Conservation (phyloP, 2,329 filamentous ascomycete species). For the Penicillium sclerotiorum region DNA sequence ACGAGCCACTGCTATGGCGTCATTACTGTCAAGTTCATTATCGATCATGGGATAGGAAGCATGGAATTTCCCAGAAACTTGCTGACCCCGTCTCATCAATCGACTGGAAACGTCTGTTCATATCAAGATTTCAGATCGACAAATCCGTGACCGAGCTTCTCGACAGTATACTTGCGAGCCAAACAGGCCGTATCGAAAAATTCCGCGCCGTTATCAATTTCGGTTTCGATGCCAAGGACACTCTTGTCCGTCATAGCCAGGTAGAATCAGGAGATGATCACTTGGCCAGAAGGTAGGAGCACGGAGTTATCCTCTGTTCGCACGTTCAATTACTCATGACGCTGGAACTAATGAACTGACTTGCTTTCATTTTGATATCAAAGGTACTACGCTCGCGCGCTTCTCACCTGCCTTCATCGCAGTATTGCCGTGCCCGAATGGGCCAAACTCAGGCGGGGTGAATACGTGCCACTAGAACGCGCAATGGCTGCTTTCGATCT, state of each 20-base stretch:
- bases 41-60: conserved; percentile 71
- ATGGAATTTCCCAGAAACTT: conserved; percentile 63
- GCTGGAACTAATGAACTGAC: too few relatives aligned
- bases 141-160: conserved; percentile 57
- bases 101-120: conserved; percentile 74
- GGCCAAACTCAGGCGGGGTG: conserved; percentile 58
- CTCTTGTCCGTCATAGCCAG: conserved; percentile 67
- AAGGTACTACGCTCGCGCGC: conserved; percentile 74
- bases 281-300: conserved; percentile 67
- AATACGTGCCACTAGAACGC: conserved; percentile 66
- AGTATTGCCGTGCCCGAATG: conserved; percentile 77
- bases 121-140: conserved; percentile 59
- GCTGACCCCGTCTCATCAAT: conserved; percentile 56
- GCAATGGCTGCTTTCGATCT: conserved; percentile 84
- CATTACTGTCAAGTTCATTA: conserved; percentile 71
- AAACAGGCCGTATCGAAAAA: conserved; percentile 68
- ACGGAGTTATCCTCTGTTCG: neutral
- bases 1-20: conserved; percentile 78
- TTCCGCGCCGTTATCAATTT: conserved; percentile 70
- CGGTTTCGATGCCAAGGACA: conserved; percentile 89
- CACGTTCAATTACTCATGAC: conserved; percentile 2
- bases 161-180: conserved; percentile 69
- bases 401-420: conserved; percentile 79
- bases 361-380: conserved; percentile 2
- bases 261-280: conserved; percentile 69